Evolutionary conservation across 768 basidiomycete species (phyloP), one percentile per base, ranked within the genome.

Genomic region (Clitopilus hobsonii): DNA sequence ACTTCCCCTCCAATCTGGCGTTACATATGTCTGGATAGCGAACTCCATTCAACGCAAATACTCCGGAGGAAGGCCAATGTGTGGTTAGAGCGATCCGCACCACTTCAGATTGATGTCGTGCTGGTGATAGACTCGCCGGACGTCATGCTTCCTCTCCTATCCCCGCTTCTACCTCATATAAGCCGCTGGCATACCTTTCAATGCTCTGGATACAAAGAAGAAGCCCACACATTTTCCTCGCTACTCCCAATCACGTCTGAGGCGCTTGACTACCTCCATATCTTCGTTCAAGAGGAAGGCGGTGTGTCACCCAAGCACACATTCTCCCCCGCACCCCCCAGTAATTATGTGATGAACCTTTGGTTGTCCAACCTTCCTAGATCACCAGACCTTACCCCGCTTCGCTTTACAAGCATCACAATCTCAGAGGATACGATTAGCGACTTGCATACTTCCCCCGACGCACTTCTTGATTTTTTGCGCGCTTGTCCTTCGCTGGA

Each of bases 1-100:
- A 67, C 73, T 1, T 80, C 81, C 0, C 87, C 89, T 0, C 67
- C 72, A 26, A 62, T 85, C 47, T 91, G 88, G 89, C 82, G 82
- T 60, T 68, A 65, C 50, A 73, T 90, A 56, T 64, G 69, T 52
- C 69, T 91, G 54, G 67, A 79, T 63, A 79, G 82, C n/a, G 56
- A 63, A 5, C 57, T 60, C 5, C 70, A 70, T 28, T 58, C 67
- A 6, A 62, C 74, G 14, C 26, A 66, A 18, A 67, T 74, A 38
- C 73, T 81, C 20, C 79, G 74, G 48, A 58, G 66, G 0, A 80
- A 85, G 54, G 81, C 82, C 2, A 62, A 70, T 24, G 62, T 83
- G 0, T 90, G 83, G 84, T 69, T 79, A 26, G 62, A 68, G 53
- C 76, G 74, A 49, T 86, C 86, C 3, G 58, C 67, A 5, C 81